Conservation (phyloP, 2,329 filamentous ascomycete genomes). For the Sporothrix mexicana region DNA sequence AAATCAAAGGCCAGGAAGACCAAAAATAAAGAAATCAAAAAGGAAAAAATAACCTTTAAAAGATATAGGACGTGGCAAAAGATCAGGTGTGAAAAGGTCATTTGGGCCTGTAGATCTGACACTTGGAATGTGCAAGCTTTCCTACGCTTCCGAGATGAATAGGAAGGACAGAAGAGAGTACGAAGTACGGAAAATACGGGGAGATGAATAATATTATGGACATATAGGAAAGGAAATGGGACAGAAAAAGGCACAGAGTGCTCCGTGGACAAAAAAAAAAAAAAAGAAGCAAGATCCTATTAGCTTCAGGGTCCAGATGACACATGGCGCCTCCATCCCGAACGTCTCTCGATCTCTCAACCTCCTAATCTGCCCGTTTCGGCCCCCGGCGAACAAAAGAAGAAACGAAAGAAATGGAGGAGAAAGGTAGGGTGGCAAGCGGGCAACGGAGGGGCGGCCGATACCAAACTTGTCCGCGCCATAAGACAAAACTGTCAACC, state of each 20-base stretch:
- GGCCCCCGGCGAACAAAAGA: constrained; percentile 16
- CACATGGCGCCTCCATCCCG: neutral
- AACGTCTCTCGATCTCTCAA: constrained; percentile 8
- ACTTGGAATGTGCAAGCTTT: neutral
- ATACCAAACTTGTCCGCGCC: too few relatives aligned
- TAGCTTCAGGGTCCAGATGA: neutral
- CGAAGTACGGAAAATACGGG: constrained; percentile 17
- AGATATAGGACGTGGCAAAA: neutral
- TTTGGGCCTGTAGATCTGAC: constrained; percentile 32
- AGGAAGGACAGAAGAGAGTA: neutral
- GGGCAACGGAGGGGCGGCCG: neutral
- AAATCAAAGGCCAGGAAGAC: neutral
- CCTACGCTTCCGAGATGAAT: neutral
- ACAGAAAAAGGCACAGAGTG: neutral
- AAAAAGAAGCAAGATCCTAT: neutral
- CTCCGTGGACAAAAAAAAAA: neutral
- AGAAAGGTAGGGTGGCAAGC: neutral
- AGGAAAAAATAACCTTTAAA: neutral
- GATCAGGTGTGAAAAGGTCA: constrained; percentile 5
- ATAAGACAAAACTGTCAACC: neutral
- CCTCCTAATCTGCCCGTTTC: constrained; percentile 19
- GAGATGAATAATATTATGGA: neutral
- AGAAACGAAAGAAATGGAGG: neutral
- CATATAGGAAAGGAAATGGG: constrained; percentile 1
- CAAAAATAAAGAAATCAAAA: constrained; percentile 13